phyloP scores from a whole-genome alignment of 163 green algal genomes.

The Scenedesmus sp. region DNA sequence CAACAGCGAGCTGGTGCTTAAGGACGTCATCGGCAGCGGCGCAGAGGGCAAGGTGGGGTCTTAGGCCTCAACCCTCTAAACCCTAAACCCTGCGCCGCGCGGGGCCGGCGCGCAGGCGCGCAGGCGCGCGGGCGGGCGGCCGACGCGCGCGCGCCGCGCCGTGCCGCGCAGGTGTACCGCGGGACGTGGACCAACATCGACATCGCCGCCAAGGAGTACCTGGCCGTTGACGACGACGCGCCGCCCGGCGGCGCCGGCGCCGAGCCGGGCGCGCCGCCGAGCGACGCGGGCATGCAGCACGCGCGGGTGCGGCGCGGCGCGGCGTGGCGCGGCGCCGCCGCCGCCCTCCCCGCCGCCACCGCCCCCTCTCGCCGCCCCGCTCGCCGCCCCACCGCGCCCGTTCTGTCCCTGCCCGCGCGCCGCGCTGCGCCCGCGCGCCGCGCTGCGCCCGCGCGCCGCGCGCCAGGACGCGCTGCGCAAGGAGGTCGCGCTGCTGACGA shows the following conservation, averaged over 20 bases:
- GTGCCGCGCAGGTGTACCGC: conserved; percentile 48
- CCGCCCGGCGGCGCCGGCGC: conserved; percentile 38
- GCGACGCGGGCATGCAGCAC: neutral
- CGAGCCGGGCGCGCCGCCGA: neutral
- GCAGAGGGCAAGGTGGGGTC: conserved; percentile 30
- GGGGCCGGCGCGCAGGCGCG: too few species aligned
- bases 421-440: too few species aligned
- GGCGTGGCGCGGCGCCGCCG: too few species aligned
- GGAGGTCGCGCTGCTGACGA: conserved; percentile 57
- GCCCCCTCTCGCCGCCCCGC: too few species aligned
- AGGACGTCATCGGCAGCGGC: conserved; percentile 32
- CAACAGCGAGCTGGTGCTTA: conserved; percentile 29
- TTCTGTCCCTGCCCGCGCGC: too few species aligned
- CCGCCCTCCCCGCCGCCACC: too few species aligned
- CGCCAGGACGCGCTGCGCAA: conserved; percentile 46
- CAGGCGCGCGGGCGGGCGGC: too few species aligned
- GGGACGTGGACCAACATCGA: conserved; percentile 67
- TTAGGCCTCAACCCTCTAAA: too few species aligned
- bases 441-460: too few species aligned
- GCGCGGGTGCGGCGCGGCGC: neutral
- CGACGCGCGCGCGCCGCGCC: too few species aligned
- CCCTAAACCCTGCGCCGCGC: too few species aligned
- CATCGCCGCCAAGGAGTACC: conserved; percentile 65
- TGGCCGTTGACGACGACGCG: conserved; percentile 9
- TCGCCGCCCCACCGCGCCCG: too few species aligned